Conservation (phyloP, 345 rosid genomes). For the Boechera divaricarpa region DNA sequence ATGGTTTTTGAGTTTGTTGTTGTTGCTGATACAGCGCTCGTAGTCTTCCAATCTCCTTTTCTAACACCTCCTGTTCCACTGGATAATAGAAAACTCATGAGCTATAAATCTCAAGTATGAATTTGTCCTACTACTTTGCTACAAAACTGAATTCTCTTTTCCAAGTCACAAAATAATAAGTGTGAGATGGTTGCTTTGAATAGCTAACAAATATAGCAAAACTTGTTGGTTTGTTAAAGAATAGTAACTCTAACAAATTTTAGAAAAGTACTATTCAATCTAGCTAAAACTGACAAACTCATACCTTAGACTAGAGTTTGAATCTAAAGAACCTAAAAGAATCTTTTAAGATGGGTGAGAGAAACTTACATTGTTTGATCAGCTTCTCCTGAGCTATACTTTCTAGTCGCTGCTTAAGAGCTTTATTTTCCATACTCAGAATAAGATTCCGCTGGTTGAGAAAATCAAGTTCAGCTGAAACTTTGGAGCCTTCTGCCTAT, state of each 20-base stretch:
- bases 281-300: no score
- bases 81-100: slow-evolving; percentile 47
- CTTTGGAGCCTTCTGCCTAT: slow-evolving; percentile 85
- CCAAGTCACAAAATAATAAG: not conserved
- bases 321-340: not conserved
- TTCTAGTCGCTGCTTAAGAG: slow-evolving; percentile 82
- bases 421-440: slow-evolving; percentile 88
- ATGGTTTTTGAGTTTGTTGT: slow-evolving; percentile 57
- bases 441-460: slow-evolving; percentile 80
- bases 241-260: no score
- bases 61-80: slow-evolving; percentile 99
- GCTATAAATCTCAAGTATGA: not conserved
- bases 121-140: not conserved
- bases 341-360: not conserved
- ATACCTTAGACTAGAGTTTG: no score
- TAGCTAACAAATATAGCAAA: no score
- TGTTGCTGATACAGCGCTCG: slow-evolving; percentile 75
- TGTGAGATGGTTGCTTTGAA: no score
- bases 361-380: slow-evolving; percentile 74
- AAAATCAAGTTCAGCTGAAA: slow-evolving; percentile 90
- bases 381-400: slow-evolving; percentile 81
- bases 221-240: not conserved
- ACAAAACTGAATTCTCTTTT: not conserved
- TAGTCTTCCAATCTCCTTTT: slow-evolving; percentile 91
- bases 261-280: no score